A percentile compares a stretch with the other conserved stretches of the same genome.
phyloP scores from a whole-genome alignment of 2,329 filamentous ascomycete genomes.

The Elsinoe batatas region DNA sequence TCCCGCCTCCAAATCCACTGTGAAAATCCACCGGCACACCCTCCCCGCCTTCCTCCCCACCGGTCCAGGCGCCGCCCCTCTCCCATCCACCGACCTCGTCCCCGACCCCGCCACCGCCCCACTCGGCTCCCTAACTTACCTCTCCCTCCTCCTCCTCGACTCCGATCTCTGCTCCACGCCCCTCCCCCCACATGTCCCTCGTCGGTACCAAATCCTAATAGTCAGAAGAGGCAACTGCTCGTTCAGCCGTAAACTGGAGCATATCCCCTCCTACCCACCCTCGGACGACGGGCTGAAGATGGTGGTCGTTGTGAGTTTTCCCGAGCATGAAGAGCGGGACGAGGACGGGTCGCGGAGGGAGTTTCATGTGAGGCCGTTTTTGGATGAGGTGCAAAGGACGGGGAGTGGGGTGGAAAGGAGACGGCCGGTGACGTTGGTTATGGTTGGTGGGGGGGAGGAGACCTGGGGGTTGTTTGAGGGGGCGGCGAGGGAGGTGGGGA shows the following conservation, averaged over 20 bases:
- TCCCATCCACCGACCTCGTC: slow-evolving; percentile 39
- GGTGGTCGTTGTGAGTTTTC: slow-evolving; percentile 64
- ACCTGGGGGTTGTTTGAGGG: slow-evolving; percentile 54
- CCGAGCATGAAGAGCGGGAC: slow-evolving; percentile 35
- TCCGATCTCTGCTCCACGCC: slow-evolving; percentile 53
- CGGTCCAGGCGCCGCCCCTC: slow-evolving; percentile 56
- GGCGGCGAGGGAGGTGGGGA: slow-evolving; percentile 35
- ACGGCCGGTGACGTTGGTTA: slow-evolving; percentile 69
- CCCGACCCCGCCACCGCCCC: slow-evolving; percentile 36
- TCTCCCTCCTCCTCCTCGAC: slow-evolving; percentile 54
- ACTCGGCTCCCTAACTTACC: slow-evolving; percentile 33
- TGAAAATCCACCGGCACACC: slow-evolving; percentile 22
- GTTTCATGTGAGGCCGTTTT: slow-evolving; percentile 52
- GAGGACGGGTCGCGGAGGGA: slow-evolving; percentile 2
- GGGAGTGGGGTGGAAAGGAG: slow-evolving; percentile 58
- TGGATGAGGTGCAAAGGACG: slow-evolving; percentile 66
- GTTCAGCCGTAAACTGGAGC: slow-evolving; percentile 72
- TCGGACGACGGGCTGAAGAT: slow-evolving; percentile 57
- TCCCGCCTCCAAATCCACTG: slow-evolving; percentile 13
- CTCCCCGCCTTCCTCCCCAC: slow-evolving; percentile 46
- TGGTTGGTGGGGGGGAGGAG: slow-evolving; percentile 63
- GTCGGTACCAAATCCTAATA: slow-evolving; percentile 64
- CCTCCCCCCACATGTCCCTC: slow-evolving; percentile 43
- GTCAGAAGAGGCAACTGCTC: slow-evolving; percentile 74
- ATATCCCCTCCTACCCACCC: slow-evolving; percentile 65